A percentile compares a stretch with the other conserved stretches of the same genome.
phyloP scores from a whole-genome alignment of 495 filamentous ascomycete species.

The Penicillium arizonense region DNA sequence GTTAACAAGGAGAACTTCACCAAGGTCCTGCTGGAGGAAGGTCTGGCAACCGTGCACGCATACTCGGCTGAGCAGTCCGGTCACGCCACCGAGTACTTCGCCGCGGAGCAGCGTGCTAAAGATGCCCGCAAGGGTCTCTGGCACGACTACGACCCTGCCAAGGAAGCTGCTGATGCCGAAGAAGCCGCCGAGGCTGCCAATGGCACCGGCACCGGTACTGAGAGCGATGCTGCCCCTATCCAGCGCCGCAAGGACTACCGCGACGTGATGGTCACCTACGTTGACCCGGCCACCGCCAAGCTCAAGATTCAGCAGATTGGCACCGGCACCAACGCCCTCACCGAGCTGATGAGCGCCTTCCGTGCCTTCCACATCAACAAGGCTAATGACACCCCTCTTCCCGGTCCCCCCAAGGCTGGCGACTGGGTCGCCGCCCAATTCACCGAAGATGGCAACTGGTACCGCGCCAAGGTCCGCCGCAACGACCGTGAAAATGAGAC shows the following conservation, averaged over 20 bases:
- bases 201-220: constrained; percentile 47
- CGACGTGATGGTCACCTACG: constrained; percentile 85
- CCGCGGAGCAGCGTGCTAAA: constrained; percentile 86
- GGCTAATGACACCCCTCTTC: constrained; percentile 67
- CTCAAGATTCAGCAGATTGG: constrained; percentile 90
- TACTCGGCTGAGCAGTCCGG: constrained; percentile 97
- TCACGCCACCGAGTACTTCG: constrained; percentile 80
- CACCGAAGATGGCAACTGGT: constrained; percentile 85
- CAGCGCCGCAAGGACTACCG: constrained; percentile 80
- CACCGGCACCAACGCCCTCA: constrained; percentile 74
- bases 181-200: constrained; percentile 38
- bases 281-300: constrained; percentile 67
- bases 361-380: constrained; percentile 77
- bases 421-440: constrained; percentile 90
- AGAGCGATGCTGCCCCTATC: constrained; percentile 37
- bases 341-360: constrained; percentile 85
- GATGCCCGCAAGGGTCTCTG: constrained; percentile 82
- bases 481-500: constrained; percentile 88
- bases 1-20: constrained; percentile 96
- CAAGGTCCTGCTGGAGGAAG: constrained; percentile 90
- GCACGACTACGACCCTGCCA: constrained; percentile 88
- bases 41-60: constrained; percentile 82
- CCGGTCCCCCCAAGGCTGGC: constrained; percentile 81
- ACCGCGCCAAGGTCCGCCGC: constrained; percentile 84
- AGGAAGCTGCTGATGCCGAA: constrained; percentile 61